phyloP scores from a whole-genome alignment of 805 yeast species.

The Cyberlindnera suaveolens region DNA sequence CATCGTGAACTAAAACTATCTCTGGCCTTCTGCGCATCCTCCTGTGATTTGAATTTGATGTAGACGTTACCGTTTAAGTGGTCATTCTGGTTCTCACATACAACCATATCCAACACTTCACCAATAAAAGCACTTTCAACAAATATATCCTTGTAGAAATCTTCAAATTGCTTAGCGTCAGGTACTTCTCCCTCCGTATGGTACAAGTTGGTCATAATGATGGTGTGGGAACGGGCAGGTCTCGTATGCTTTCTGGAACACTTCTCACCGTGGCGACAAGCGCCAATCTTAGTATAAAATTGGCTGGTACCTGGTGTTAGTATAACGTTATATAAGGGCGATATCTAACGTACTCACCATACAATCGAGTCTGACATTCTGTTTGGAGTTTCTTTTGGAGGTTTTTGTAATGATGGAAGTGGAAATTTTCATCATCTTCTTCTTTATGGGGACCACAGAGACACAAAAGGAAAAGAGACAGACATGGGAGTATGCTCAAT shows the following conservation, averaged over 20 bases:
- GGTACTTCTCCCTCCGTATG: constrained; percentile 55
- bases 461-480: background rate
- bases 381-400: background rate
- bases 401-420: background rate
- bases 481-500: constrained; percentile 11
- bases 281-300: constrained; percentile 80
- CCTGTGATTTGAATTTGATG: constrained; percentile 48
- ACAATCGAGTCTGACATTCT: constrained; percentile 17
- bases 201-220: constrained; percentile 59
- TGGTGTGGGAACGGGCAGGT: constrained; percentile 60
- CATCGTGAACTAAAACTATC: constrained; percentile 68
- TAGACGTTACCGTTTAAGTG: constrained; percentile 87
- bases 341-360: constrained; percentile 11
- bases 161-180: constrained; percentile 43
- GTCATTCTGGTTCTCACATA: constrained; percentile 77
- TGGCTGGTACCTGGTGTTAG: constrained; percentile 29
- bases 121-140: constrained; percentile 48
- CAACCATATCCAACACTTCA: constrained; percentile 53
- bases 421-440: no score
- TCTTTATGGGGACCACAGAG: no score
- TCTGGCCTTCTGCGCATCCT: constrained; percentile 55
- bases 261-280: constrained; percentile 88
- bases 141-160: constrained; percentile 67
- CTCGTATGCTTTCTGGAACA: constrained; percentile 70
- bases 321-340: constrained; percentile 3